These are phyloP conservation scores for Phytopythium boreale DNA, from an alignment of 352 stramenopile species.

Conservation along the genomic window DNA sequence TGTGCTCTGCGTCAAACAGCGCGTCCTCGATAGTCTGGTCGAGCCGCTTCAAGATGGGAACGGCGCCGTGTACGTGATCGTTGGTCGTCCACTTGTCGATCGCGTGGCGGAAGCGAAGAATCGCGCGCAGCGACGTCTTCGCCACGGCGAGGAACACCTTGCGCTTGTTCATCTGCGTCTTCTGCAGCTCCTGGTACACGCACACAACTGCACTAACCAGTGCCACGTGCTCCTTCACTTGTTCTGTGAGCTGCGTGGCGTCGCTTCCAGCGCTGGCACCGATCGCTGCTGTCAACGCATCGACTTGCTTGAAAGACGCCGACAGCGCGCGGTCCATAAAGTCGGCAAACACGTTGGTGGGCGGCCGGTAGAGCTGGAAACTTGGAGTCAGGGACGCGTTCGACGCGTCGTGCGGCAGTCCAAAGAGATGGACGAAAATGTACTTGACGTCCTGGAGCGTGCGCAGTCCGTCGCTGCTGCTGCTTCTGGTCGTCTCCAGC, in stretches of 20 bases:
- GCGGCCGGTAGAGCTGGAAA: slow-evolving; percentile 80
- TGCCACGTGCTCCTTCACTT: slow-evolving; percentile 27
- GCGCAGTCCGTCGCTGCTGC: slow-evolving; percentile 15
- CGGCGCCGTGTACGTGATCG: slow-evolving; percentile 11
- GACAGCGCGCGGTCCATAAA: slow-evolving; percentile 63
- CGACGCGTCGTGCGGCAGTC: slow-evolving; percentile 21
- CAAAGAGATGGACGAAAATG: slow-evolving; percentile 70
- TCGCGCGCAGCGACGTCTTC: slow-evolving; percentile 69
- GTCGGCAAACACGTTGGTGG: slow-evolving; percentile 70
- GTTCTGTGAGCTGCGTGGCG: not conserved
- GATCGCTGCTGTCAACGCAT: not conserved
- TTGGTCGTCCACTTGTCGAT: slow-evolving; percentile 28
- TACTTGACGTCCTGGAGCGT: slow-evolving; percentile 52
- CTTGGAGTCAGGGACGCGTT: slow-evolving; percentile 11
- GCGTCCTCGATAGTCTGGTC: slow-evolving; percentile 67
- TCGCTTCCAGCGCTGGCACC: not conserved
- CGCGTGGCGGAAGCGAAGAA: slow-evolving; percentile 52
- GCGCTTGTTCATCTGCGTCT: slow-evolving; percentile 86
- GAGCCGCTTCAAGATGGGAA: slow-evolving; percentile 25
- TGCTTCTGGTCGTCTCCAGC: slow-evolving; percentile 29
- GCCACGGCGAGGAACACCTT: slow-evolving; percentile 82
- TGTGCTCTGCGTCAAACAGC: slow-evolving; percentile 74
- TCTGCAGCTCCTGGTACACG: slow-evolving; percentile 78
- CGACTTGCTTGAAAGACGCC: slow-evolving; percentile 18
- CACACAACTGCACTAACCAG: slow-evolving; percentile 49